Evolutionary conservation across 2,329 filamentous ascomycete genomes (phyloP), one percentile per base, ranked within the genome.

Genomic region (Fusarium sp.): DNA sequence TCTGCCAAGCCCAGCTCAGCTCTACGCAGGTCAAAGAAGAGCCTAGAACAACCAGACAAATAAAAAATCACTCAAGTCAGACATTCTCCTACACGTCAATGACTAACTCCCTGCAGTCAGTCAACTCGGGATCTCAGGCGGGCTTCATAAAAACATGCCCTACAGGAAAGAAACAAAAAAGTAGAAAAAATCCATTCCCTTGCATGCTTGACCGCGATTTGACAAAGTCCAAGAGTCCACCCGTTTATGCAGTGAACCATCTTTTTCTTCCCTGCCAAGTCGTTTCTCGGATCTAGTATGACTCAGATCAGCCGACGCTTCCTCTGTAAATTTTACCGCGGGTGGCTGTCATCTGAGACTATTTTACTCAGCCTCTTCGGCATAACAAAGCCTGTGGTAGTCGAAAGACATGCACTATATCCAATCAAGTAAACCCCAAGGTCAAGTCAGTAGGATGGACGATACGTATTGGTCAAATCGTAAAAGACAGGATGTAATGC

Each of bases 201-300:
- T 61, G 55, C 50, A 55, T 68, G n/a, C 36, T 65, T 65, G 65
- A 51, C 58, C 62, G 58, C 60, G 58, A 64, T 57, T 63, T 63
- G 30, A 28, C 40, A 37, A 40, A 60, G 31, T 7, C 37, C 23
- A n/a, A 55, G 26, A 62, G 31, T 30, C 41, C 49, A 37, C 59
- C 41, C 37, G 38, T 20, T 30, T 28, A 38, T 57, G 58, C 36
- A 63, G n/a, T 41, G 51, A 50, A 45, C 42, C 38, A 68, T 65
- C 30, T 56, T 30, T 60, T 23, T 65, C 37, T 33, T 33, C 31
- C 18, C 42, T 59, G 63, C 46, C 52, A 55, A 67, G 66, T 28
- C 13, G 33, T 42, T 46, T 26, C 42, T 61, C 34, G 41, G 40
- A 54, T 70, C 67, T 54, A 34, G 28, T 44, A 46, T 69, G 67